phyloP scores from a whole-genome alignment of 768 basidiomycete genomes.

The Panellus pusillus region DNA sequence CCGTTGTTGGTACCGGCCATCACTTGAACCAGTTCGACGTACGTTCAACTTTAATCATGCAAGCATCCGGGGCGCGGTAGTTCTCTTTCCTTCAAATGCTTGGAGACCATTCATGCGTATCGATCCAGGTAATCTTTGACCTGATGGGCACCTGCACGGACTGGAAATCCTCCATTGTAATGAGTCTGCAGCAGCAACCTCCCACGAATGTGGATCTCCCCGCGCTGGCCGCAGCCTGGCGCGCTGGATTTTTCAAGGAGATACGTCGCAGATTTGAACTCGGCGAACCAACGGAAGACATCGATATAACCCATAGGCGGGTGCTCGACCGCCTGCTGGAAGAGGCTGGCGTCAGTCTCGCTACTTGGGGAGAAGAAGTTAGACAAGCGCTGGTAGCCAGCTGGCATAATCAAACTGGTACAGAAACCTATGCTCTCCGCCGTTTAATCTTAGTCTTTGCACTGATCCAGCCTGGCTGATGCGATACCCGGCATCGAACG shows the following conservation, averaged over 20 bases:
- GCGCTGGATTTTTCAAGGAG: constrained; percentile 28
- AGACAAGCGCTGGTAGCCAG: constrained; percentile 27
- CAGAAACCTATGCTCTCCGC: neutral
- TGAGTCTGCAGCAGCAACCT: constrained; percentile 17
- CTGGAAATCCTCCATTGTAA: constrained; percentile 30
- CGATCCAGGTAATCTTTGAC: constrained; percentile 26
- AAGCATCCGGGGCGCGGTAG: too few relatives aligned
- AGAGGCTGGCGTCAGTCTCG: constrained; percentile 17
- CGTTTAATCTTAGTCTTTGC: neutral
- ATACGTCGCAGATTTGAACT: constrained; percentile 23
- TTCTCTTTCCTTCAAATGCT: too few relatives aligned
- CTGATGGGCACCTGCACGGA: constrained; percentile 36
- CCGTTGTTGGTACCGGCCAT: neutral
- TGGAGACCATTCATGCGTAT: too few relatives aligned
- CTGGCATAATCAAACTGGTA: constrained; percentile 32
- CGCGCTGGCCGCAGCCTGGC: constrained; percentile 28
- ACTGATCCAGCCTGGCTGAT: constrained; percentile 23
- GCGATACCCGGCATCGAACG: constrained; percentile 20
- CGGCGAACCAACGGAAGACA: constrained; percentile 26
- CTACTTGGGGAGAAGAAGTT: constrained; percentile 23
- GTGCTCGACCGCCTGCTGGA: constrained; percentile 29
- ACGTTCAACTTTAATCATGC: too few relatives aligned
- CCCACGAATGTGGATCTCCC: constrained; percentile 16
- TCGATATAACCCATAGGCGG: constrained; percentile 29
- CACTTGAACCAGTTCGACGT: neutral